These are phyloP conservation scores for Yamadazyma paraphyllophila DNA, from an alignment of 805 yeast genomes.

Conservation along the genomic window DNA sequence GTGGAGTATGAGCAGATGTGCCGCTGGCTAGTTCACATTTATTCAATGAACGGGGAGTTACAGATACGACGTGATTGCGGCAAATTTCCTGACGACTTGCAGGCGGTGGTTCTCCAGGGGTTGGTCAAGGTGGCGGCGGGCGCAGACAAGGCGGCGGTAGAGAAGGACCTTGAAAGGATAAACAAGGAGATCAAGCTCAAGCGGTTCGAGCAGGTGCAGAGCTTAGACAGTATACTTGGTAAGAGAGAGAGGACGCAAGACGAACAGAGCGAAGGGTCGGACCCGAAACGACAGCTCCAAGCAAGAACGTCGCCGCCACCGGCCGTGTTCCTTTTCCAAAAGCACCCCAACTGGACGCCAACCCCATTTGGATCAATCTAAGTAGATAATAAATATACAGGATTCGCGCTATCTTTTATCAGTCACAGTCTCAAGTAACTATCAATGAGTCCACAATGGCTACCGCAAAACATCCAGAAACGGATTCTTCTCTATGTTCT, in stretches of 20 bases:
- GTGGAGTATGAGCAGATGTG: constrained; percentile 17
- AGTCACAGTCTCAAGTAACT: no score
- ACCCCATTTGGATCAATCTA: constrained; percentile 12
- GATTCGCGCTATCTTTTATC: no score
- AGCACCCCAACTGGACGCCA: constrained; percentile 11
- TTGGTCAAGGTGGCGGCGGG: neutral
- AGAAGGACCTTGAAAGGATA: neutral
- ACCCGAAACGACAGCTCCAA: no score
- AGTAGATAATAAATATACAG: constrained; percentile 1
- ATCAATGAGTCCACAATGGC: constrained; percentile 46
- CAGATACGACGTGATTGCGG: neutral
- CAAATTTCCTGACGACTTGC: neutral
- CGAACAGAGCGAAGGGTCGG: neutral
- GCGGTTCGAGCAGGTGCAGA: constrained; percentile 10
- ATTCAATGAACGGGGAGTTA: neutral
- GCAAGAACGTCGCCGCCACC: no score
- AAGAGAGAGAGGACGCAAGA: neutral
- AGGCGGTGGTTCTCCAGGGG: neutral
- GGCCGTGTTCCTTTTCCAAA: neutral
- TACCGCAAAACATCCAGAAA: constrained; percentile 83
- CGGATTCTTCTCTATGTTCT: constrained; percentile 75
- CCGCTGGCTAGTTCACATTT: constrained; percentile 17
- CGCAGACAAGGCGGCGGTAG: neutral
- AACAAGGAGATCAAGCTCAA: neutral
- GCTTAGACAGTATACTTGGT: constrained; percentile 10